These are phyloP conservation scores for Gonium pectorale DNA, from an alignment of 139 green algal species.

Conservation along the genomic window DNA sequence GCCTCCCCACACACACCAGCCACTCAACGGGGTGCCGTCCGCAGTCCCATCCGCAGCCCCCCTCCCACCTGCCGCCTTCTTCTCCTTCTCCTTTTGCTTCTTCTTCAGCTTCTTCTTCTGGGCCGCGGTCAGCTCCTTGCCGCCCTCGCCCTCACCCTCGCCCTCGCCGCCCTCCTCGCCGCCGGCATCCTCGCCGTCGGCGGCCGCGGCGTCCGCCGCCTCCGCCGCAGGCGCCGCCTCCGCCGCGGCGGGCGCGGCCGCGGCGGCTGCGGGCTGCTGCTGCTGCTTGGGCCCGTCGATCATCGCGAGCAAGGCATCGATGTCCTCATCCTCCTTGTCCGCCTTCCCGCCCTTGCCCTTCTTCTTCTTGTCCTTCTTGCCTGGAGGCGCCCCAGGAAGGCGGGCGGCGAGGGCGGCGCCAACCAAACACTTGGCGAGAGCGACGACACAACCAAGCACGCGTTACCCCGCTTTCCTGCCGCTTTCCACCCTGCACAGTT, in stretches of 20 bases:
- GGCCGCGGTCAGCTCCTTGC: conserved; percentile 75
- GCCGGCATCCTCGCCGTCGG: conserved; percentile 13
- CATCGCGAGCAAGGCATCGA: conserved; percentile 79
- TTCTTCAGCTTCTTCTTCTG: conserved; percentile 92
- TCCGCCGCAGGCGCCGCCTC: conserved; percentile 12
- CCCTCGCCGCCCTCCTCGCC: conserved; percentile 51
- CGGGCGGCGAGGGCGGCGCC: no score
- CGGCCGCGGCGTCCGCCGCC: conserved; percentile 36
- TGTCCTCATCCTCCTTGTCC: conserved; percentile 71
- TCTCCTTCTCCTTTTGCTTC: conserved; percentile 85
- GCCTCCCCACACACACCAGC: no score
- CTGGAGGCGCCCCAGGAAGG: neutral
- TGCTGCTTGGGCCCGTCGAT: conserved; percentile 67
- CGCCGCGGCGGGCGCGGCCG: conserved; percentile 37
- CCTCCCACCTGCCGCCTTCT: conserved; percentile 67
- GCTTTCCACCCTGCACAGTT: no score
- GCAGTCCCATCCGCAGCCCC: neutral
- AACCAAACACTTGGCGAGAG: neutral
- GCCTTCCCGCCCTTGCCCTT: conserved; percentile 45
- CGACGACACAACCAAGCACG: neutral
- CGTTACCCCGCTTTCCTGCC: no score
- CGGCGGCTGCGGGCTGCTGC: neutral
- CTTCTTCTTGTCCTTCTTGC: conserved; percentile 65
- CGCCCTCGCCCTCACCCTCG: conserved; percentile 31
- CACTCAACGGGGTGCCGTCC: no score